These are phyloP conservation scores for Tulasnella sp. DNA, from an alignment of 768 basidiomycete genomes.

Conservation along the genomic window DNA sequence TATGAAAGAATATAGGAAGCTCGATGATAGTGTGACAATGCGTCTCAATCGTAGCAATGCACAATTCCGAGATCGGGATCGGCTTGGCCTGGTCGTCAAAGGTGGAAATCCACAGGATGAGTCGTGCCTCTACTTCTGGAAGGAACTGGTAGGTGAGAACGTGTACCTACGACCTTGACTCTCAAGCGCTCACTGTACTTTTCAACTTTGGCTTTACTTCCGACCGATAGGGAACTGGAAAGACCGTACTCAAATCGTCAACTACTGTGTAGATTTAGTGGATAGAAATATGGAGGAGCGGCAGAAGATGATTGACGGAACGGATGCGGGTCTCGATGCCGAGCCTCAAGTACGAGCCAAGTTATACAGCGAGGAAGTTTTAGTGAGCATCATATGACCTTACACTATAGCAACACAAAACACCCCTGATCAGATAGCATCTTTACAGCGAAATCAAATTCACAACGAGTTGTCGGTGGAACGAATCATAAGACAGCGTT, in stretches of 20 bases:
- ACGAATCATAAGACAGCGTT: conserved; percentile 55
- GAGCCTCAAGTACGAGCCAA: conserved; percentile 44
- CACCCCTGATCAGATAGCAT: neutral
- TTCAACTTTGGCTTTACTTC: neutral
- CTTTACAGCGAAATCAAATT: conserved; percentile 56
- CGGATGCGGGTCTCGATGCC: conserved; percentile 34
- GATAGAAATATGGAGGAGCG: conserved; percentile 53
- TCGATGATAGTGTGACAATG: conserved; percentile 74
- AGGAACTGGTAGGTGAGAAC: conserved; percentile 54
- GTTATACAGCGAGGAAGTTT: conserved; percentile 56
- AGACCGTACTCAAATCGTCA: conserved; percentile 57
- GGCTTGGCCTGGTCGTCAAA: conserved; percentile 32
- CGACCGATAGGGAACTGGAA: conserved; percentile 45
- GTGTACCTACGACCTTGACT: no score
- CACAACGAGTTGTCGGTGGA: conserved; percentile 66
- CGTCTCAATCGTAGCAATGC: conserved; percentile 70
- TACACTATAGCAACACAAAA: no score
- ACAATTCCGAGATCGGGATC: conserved; percentile 59
- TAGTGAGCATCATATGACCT: no score
- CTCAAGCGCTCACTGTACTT: conserved; percentile 32
- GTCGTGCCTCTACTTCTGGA: conserved; percentile 67
- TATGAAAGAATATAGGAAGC: conserved; percentile 65
- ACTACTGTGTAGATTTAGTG: conserved; percentile 62
- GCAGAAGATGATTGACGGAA: conserved; percentile 34
- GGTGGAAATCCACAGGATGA: conserved; percentile 49